Base-by-base conservation (phyloP, 1,284 basidiomycete genomes). In the Cryptococcus amylolentus region DNA sequence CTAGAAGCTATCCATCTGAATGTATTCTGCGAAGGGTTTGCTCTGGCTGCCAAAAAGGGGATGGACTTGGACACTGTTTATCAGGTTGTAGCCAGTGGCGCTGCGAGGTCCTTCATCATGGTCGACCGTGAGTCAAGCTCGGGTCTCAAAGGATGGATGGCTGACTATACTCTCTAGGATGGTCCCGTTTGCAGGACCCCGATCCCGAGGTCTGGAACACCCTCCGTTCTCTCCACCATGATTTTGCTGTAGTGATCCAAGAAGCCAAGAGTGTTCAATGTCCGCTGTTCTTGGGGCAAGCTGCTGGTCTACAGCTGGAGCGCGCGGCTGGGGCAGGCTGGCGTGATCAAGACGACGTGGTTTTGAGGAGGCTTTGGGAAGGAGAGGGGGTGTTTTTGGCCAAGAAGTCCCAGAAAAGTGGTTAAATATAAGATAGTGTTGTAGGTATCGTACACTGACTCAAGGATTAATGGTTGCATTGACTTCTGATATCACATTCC, bases 11-110 rank as follows among this genome's bases (percentile, higher is more conserved):
- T 77, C 13, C 71, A 78, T 58, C 57, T 77, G n/a, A 67, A 63
- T 3, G 70, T 71, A 1, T 66, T 74, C n/a, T 72, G 71, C 10
- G 77, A 78, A 58, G 76, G 71, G 0, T 60, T 77, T 35, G 70
- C 72, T 0, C 69, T 78, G 44, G 76, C 77, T 4, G 62, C 63
- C 10, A 67, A 67, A 41, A 72, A 76, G 53, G 63, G 63, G 3
- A 73, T 79, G 66, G 69, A 77, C 51, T 63, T 71, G 0, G 53
- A 58, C 5, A 65, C 61, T 1, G 70, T 74, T 5, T 72, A 69
- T 51, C 65, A 71, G 20, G 69, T 77, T 9, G 69, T 78, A 18
- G 64, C 58, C 28, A 63, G 54, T 7, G 74, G 73, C 1, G 71
- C 71, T 8, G 75, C 70, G 4, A 64, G 59, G 26, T 67, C 66